phyloP scores from a whole-genome alignment of 176 grass and related monocot genomes.

The Zoysia japonica region DNA sequence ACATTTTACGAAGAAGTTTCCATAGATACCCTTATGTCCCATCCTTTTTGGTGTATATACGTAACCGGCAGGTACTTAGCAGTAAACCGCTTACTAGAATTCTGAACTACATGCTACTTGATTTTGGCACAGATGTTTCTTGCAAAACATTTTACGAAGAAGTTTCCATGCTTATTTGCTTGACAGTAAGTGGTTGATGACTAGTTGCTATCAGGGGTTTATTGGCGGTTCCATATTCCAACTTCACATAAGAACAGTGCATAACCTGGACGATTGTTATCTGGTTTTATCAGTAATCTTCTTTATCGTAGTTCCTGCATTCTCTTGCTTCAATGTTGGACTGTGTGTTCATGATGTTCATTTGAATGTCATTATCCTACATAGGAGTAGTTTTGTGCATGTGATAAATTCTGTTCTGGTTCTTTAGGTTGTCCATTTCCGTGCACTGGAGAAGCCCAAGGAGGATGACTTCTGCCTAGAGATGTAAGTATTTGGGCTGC shows the following conservation, averaged over 20 bases:
- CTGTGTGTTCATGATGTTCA: neutral
- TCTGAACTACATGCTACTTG: neutral
- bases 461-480: slow-evolving; percentile 92
- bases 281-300: slow-evolving; percentile 21
- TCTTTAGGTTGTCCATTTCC: slow-evolving; percentile 89
- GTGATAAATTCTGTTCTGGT: slow-evolving; percentile 36
- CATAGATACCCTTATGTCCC: slow-evolving; percentile 77
- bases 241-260: neutral
- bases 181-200: neutral
- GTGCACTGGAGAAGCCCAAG: slow-evolving; percentile 92
- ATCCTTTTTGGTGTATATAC: slow-evolving; percentile 94
- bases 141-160: neutral
- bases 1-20: neutral
- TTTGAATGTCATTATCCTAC: slow-evolving; percentile 4
- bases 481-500: slow-evolving; percentile 62
- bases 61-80: slow-evolving; percentile 72
- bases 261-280: slow-evolving; percentile 23
- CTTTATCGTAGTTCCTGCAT: slow-evolving; percentile 26
- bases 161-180: slow-evolving; percentile 4
- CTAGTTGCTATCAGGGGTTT: neutral
- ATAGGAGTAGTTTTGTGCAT: slow-evolving; percentile 16
- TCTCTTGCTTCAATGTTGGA: slow-evolving; percentile 13
- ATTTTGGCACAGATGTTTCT: neutral
- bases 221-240: slow-evolving; percentile 16
- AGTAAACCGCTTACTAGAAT: slow-evolving; percentile 6